phyloP scores from a whole-genome alignment of 306 rosid genomes.

The Trichosanthes cucumerina region DNA sequence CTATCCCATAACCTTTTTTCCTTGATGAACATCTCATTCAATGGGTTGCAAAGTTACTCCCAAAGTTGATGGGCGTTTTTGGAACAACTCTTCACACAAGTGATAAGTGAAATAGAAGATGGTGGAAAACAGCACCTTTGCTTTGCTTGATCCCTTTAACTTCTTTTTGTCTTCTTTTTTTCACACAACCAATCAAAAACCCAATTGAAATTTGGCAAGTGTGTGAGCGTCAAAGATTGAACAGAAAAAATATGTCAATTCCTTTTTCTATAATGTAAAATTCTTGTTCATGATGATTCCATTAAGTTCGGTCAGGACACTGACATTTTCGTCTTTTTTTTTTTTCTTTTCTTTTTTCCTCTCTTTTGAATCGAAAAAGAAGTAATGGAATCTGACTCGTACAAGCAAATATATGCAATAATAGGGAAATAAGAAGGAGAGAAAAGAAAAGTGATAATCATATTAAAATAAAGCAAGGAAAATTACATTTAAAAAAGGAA shows the following conservation, averaged over 20 bases:
- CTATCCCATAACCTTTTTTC: background rate
- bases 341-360: background rate
- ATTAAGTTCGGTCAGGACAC: constrained; percentile 5
- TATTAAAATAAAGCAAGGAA: background rate
- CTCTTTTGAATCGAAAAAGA: background rate
- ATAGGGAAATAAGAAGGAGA: background rate
- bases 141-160: background rate
- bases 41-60: background rate
- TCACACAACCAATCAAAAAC: background rate
- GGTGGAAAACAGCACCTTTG: background rate
- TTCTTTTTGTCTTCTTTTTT: background rate
- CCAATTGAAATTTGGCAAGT: background rate
- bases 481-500: background rate
- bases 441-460: background rate
- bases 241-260: background rate
- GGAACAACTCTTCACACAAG: background rate
- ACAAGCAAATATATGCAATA: background rate
- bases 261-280: background rate
- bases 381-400: constrained; percentile 5
- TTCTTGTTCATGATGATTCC: background rate
- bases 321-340: background rate
- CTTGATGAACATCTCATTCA: background rate
- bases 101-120: constrained; percentile 7
- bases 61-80: background rate
- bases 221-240: background rate